phyloP scores from a whole-genome alignment of 257 asterid species.

The Primulina huaijiensis region DNA sequence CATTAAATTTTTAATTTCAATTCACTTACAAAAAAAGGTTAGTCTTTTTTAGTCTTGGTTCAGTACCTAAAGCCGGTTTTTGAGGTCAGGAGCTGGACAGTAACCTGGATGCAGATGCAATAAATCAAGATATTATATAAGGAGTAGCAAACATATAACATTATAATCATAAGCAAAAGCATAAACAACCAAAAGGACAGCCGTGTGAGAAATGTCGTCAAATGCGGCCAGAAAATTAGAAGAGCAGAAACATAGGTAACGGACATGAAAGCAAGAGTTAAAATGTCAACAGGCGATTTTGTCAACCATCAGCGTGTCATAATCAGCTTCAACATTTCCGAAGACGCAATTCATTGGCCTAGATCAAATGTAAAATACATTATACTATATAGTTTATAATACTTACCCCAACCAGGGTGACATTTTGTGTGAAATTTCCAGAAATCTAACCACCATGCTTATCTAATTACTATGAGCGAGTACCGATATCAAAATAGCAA shows the following conservation, averaged over 20 bases:
- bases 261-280: slow-evolving; percentile 6
- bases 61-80: slow-evolving; percentile 95
- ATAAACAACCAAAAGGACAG: slow-evolving; percentile 2
- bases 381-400: too few species aligned
- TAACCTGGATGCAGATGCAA: slow-evolving; percentile 57
- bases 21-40: slow-evolving; percentile 22
- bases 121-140: slow-evolving; percentile 22
- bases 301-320: slow-evolving; percentile 7
- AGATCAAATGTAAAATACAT: neutral
- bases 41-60: slow-evolving; percentile 27
- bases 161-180: neutral
- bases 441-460: neutral
- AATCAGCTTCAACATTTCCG: neutral
- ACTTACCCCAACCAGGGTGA: neutral
- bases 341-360: slow-evolving; percentile 6
- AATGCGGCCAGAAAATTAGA: neutral
- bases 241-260: neutral
- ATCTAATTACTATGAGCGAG: neutral
- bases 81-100: slow-evolving; percentile 90
- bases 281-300: slow-evolving; percentile 4
- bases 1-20: slow-evolving; percentile 23
- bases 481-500: too few species aligned
- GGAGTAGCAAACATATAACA: slow-evolving; percentile 13
- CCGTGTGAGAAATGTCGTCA: neutral
- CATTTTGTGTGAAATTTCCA: neutral